These are phyloP conservation scores for Pythium insidiosum DNA, from an alignment of 352 stramenopile species.

Conservation along the genomic window DNA sequence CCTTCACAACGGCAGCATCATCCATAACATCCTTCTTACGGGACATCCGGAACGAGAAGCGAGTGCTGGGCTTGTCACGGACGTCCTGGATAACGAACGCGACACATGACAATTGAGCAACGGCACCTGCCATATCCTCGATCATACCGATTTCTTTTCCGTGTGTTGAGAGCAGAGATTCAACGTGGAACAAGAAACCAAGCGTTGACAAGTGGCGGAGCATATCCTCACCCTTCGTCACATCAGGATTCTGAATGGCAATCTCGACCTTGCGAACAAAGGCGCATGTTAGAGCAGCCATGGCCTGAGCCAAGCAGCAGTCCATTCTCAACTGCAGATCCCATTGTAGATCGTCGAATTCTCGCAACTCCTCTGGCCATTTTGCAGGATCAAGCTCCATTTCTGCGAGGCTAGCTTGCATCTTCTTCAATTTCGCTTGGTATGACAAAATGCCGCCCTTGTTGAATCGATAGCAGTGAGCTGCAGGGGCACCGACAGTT, in stretches of 20 bases:
- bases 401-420: constrained; percentile 67
- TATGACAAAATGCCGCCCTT: constrained; percentile 80
- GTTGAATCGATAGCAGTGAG: constrained; percentile 85
- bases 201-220: constrained; percentile 76
- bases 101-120: constrained; percentile 78
- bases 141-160: constrained; percentile 97
- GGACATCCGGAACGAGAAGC: constrained; percentile 84
- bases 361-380: constrained; percentile 72
- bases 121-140: constrained; percentile 81
- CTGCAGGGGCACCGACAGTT: constrained; percentile 70
- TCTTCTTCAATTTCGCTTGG: constrained; percentile 72
- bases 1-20: constrained; percentile 71
- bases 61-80: constrained; percentile 75
- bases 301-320: constrained; percentile 63
- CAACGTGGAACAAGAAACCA: constrained; percentile 86
- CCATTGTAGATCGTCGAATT: constrained; percentile 83
- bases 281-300: constrained; percentile 61
- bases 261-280: constrained; percentile 86
- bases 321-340: constrained; percentile 83
- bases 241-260: constrained; percentile 70
- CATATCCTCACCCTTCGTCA: constrained; percentile 69
- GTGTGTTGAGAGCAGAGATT: constrained; percentile 92
- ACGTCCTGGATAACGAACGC: constrained; percentile 84
- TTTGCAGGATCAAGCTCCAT: constrained; percentile 62
- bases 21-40: constrained; percentile 69